Evolutionary conservation across 176 grass and related monocot genomes (phyloP), one percentile per base, ranked within the genome.

Genomic region (Metroxylon sagu): DNA sequence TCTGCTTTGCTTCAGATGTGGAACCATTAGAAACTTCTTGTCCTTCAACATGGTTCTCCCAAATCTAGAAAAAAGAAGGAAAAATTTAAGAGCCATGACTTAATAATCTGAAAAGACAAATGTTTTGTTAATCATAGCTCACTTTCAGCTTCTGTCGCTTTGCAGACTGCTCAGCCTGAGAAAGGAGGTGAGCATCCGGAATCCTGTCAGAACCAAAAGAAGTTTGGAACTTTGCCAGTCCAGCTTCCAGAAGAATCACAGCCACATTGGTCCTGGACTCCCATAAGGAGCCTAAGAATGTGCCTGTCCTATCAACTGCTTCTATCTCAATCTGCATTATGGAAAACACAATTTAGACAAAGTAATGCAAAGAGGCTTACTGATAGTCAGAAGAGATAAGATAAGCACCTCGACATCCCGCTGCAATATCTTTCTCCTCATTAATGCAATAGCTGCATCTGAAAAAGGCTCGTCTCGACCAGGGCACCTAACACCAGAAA

Each of bases 401-500:
- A 43, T 53, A 14, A 14, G 49, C 72, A 94, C 84, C 79, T 98
- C 93, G 65, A 98, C 93, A 74, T 98, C 88, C 18, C 82, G 84
- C 30, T 98, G 93, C 19, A 98, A 58, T 57, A 98, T 74, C 65
- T 77, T 92, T 49, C 88, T 84, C 76, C 93, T 92, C 84, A 92
- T 98, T 67, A 98, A 88, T 53, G 93, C 81, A 98, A 98, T 90
- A 54, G 93, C 84, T 77, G 92, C 93, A 62, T 80, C 79, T 54
- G 93, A 88, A 78, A 82, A 89, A 25, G 93, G 88, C 63, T 92
- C 88, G 26, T 82, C 82, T 70, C 73, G 83, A 68, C 75, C 84
- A 80, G 93, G 88, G 64, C 87, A 90, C 17, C 93, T 83, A 75
- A 98, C 93, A 61, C 93, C 87, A 65, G 93, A 98, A 56, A 98